Percentiles rank a stretch among this genome's conserved stretches.
phyloP scores from a whole-genome alignment of 192 early-diverging fungal genomes.

The Cladochytrium replicatum region DNA sequence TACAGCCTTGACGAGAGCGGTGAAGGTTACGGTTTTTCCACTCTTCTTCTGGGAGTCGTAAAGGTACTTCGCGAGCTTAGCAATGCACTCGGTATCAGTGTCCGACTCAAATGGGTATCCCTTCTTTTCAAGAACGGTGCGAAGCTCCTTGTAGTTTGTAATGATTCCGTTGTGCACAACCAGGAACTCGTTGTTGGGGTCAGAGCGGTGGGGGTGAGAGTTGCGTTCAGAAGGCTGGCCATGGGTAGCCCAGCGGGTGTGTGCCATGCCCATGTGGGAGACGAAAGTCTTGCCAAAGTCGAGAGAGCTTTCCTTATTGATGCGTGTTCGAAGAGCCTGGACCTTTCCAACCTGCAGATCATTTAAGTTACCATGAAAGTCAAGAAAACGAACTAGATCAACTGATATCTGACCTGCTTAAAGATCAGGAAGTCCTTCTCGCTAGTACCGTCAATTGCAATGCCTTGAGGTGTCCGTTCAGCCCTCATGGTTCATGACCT shows the following conservation, averaged over 20 bases:
- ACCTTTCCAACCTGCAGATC: conserved; percentile 80
- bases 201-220: conserved; percentile 95
- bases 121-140: conserved; percentile 89
- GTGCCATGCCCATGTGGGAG: conserved; percentile 89
- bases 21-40: conserved; percentile 66
- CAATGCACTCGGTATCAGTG: conserved; percentile 96
- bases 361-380: conserved; percentile 5
- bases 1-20: conserved; percentile 88
- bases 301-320: conserved; percentile 57
- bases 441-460: conserved; percentile 86
- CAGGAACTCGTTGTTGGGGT: conserved; percentile 80
- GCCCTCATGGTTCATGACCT: background rate
- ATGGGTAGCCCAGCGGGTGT: conserved; percentile 99
- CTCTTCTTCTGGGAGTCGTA: conserved; percentile 83
- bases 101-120: conserved; percentile 92
- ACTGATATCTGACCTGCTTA: conserved; percentile 71
- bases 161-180: conserved; percentile 99
- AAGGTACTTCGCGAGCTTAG: conserved; percentile 96
- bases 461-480: conserved; percentile 26
- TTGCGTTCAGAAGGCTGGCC: conserved; percentile 88
- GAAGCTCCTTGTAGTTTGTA: conserved; percentile 99
- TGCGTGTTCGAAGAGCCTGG: conserved; percentile 68
- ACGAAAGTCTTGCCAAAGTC: conserved; percentile 77
- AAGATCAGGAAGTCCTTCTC: conserved; percentile 62
- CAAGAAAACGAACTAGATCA: conserved; percentile 33